Percentiles rank a stretch among this genome's conserved stretches.
phyloP scores from a whole-genome alignment of 768 basidiomycete species.

The Termitomyces sp. region DNA sequence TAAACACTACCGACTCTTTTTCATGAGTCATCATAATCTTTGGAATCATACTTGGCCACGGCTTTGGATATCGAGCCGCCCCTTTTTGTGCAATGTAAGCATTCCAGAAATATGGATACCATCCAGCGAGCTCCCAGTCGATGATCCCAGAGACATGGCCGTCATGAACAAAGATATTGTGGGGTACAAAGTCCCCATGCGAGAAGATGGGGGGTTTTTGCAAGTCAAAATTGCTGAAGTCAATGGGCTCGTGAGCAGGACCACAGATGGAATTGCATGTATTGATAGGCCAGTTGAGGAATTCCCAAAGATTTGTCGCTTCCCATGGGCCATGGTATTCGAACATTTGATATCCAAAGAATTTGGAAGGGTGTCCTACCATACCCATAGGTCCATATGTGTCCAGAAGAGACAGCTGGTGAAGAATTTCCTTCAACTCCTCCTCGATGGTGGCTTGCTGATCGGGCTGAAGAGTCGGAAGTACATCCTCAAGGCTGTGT shows the following conservation, averaged over 20 bases:
- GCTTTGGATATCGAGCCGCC: background rate
- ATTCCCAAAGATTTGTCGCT: background rate
- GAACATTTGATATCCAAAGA: background rate
- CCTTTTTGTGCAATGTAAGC: background rate
- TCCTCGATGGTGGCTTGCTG: background rate
- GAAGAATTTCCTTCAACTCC: background rate
- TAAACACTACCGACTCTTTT: background rate
- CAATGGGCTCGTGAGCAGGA: background rate
- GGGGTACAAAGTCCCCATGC: background rate
- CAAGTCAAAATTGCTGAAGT: background rate
- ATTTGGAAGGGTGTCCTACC: background rate
- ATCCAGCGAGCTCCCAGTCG: background rate
- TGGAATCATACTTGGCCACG: background rate
- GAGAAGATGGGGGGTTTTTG: background rate
- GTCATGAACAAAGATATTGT: background rate
- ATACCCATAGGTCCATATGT: background rate
- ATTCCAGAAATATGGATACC: constrained; percentile 1
- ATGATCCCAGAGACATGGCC: background rate
- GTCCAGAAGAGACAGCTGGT: background rate
- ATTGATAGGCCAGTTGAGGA: background rate
- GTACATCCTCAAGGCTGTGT: background rate
- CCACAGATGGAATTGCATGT: background rate
- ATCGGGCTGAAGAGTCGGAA: background rate
- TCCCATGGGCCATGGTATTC: background rate
- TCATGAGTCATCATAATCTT: background rate